These are phyloP conservation scores for Russula foetens DNA, from an alignment of 768 basidiomycete genomes.

Conservation along the genomic window DNA sequence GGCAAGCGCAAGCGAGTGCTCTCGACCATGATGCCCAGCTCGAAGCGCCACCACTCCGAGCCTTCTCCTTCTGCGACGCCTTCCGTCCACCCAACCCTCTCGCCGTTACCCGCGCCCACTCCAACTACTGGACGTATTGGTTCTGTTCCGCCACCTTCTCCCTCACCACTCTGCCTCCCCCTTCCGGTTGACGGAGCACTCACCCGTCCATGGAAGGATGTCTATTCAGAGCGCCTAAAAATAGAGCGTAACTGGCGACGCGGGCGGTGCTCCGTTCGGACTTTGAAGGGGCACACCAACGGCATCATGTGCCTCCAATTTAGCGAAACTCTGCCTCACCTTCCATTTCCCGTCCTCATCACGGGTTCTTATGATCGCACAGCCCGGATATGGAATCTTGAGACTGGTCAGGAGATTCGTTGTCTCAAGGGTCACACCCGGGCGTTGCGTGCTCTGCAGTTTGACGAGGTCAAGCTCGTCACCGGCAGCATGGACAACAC, in stretches of 20 bases:
- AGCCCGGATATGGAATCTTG: slow-evolving; percentile 92
- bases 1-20: slow-evolving; percentile 36
- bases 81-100: not conserved
- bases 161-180: slow-evolving; percentile 10
- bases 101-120: not conserved
- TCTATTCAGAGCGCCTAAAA: slow-evolving; percentile 94
- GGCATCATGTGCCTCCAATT: slow-evolving; percentile 98
- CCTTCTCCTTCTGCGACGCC: not conserved
- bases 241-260: slow-evolving; percentile 97
- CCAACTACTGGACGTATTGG: not conserved
- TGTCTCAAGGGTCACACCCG: slow-evolving; percentile 86
- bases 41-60: slow-evolving; percentile 10
- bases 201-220: slow-evolving; percentile 96
- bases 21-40: slow-evolving; percentile 3
- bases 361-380: slow-evolving; percentile 97
- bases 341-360: slow-evolving; percentile 88
- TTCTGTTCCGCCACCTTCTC: not conserved
- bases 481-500: slow-evolving; percentile 96
- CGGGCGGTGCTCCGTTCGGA: slow-evolving; percentile 78
- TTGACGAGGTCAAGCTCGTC: slow-evolving; percentile 91
- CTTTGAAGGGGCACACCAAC: slow-evolving; percentile 88
- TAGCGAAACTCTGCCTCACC: slow-evolving; percentile 73
- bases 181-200: slow-evolving; percentile 26
- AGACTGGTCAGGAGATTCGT: slow-evolving; percentile 77
- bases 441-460: slow-evolving; percentile 88